Base-by-base conservation (phyloP, 2,329 filamentous ascomycete genomes). In the Botrytis galanthina region DNA sequence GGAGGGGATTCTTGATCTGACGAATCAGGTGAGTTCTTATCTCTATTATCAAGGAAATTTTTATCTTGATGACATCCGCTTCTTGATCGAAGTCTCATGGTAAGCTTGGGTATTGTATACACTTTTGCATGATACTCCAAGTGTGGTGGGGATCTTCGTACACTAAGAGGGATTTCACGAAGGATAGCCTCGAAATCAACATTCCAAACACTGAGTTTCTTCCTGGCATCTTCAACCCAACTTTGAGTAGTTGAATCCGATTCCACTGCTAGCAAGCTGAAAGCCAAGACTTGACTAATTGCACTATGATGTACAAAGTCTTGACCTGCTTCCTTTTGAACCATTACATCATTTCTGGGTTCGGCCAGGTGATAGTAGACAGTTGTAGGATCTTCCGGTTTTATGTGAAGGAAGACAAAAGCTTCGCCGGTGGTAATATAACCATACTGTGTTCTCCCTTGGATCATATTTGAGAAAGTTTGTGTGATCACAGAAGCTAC, bases 381-480 rank as follows among this genome's bases (percentile, higher is more conserved):
- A 1, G 60, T 72, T 42, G 20, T 14, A 3, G 70, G 60, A 63
- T 71, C 69, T 1, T 72, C 70, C 7, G 8, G 26, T 9, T 8
- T 29, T 22, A 72, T 51, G 10, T 62, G 70, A 32, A 72, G 48
- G 26, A 72, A 72, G 44, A 72, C 42, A 22, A 57, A 60, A 18
- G 70, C 60, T 72, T 66, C 46, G 29, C 70, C 61, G 3, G 70
- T 72, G 14, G 51, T 60, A 22, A 72, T 66, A 16, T 72, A 39
- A 9, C 29, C 70, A 66, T 72, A 72, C 42, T 72, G 46, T 8
- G 35, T n/a, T 35, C 60, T 46, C 8, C 32, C 61, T 44, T 66
- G 51, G 14, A 72, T 57, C 70, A 66, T 66, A 44, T 72, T 66
- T 66, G 70, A 72, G 42, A 64, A 72, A 44, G 32, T 57, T 29